Evolutionary conservation across 2,329 filamentous ascomycete species (phyloP).

Genomic region (Phaeosphaeria sp.): DNA sequence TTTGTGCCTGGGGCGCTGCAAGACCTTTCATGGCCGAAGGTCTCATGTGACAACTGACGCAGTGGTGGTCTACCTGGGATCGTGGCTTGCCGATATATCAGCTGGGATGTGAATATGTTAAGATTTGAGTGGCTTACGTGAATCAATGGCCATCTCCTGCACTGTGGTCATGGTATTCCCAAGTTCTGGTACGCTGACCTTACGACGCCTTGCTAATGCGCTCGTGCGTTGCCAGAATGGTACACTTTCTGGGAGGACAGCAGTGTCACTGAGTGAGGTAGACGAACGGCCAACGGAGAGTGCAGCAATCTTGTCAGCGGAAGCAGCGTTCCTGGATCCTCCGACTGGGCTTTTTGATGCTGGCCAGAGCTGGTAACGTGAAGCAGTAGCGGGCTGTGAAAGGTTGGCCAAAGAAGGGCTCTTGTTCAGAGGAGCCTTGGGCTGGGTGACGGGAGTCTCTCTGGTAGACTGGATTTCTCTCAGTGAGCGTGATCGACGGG

Average conservation of each 20-base stretch:
- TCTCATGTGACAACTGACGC: constrained; percentile 41
- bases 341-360: constrained; percentile 39
- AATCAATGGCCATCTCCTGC: constrained; percentile 48
- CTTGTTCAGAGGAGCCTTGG: constrained; percentile 25
- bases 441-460: constrained; percentile 23
- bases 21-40: constrained; percentile 48
- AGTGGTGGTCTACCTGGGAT: constrained; percentile 51
- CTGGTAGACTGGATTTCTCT: constrained; percentile 39
- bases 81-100: constrained; percentile 40
- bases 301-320: constrained; percentile 44
- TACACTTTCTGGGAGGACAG: constrained; percentile 37
- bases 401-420: constrained; percentile 38
- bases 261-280: constrained; percentile 51
- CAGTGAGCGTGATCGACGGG: constrained; percentile 45
- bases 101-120: constrained; percentile 1
- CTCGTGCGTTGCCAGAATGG: constrained; percentile 47
- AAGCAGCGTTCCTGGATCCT: constrained; percentile 20
- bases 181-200: constrained; percentile 51
- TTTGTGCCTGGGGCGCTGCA: constrained; percentile 48
- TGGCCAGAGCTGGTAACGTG: constrained; percentile 49
- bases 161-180: constrained; percentile 48
- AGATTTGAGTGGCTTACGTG: constrained; percentile 40
- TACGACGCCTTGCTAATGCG: constrained; percentile 48
- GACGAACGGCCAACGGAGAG: constrained; percentile 47
- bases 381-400: constrained; percentile 24